phyloP scores from a whole-genome alignment of 345 rosid species.

The Syzygium aromaticum region DNA sequence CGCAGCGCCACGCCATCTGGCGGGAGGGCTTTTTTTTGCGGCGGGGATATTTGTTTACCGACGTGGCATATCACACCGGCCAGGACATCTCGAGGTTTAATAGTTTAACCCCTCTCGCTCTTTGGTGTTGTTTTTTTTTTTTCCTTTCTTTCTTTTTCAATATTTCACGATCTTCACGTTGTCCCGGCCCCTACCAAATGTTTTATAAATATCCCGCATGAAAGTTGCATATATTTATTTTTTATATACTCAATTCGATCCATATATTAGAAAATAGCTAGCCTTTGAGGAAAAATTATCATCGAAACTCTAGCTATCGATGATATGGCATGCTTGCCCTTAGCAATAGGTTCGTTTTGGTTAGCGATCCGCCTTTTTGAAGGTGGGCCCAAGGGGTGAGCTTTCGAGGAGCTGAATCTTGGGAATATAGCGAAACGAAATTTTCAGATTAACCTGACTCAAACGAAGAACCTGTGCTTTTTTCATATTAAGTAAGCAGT shows the following conservation, averaged over 20 bases:
- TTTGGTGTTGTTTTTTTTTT: neutral
- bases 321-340: rapidly evolving
- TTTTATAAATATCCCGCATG: neutral
- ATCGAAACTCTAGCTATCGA: rapidly evolving
- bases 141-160: neutral
- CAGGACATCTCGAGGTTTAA: too few relatives aligned
- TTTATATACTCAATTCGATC: rapidly evolving
- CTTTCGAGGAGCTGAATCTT: too few relatives aligned
- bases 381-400: too few relatives aligned
- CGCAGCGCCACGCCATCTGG: neutral
- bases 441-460: too few relatives aligned
- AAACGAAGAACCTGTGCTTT: too few relatives aligned
- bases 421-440: too few relatives aligned
- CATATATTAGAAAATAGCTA: rapidly evolving
- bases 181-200: neutral
- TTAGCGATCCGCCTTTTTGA: rapidly evolving
- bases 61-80: too few relatives aligned
- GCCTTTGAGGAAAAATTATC: rapidly evolving
- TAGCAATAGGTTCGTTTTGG: too few relatives aligned
- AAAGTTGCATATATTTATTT: neutral
- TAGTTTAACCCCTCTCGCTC: neutral
- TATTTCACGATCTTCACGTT: neutral
- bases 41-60: neutral
- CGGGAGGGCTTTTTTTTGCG: neutral
- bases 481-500: too few relatives aligned